These are phyloP conservation scores for Cyberlindnera mrakii DNA, from an alignment of 805 yeast species.

Conservation along the genomic window DNA sequence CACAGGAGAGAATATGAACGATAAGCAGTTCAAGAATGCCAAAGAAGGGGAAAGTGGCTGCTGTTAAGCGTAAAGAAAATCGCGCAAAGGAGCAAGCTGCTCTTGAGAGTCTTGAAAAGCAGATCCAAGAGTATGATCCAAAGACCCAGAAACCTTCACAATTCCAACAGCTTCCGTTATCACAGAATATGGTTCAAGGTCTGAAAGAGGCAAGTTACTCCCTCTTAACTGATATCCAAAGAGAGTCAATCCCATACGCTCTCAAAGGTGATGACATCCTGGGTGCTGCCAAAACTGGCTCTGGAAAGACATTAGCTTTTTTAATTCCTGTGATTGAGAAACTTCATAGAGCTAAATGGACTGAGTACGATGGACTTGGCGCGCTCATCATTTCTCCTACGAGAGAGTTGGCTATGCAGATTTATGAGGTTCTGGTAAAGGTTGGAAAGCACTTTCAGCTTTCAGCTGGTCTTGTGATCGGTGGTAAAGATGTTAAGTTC, in stretches of 20 bases:
- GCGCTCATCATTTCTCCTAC: conserved; percentile 69
- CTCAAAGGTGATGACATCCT: conserved; percentile 85
- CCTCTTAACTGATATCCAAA: conserved; percentile 81
- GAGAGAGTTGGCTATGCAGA: conserved; percentile 67
- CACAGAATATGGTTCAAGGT: conserved; percentile 60
- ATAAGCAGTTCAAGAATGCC: conserved; percentile 25
- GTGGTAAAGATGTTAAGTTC: conserved; percentile 58
- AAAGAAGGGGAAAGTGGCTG: conserved; percentile 27
- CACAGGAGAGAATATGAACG: neutral
- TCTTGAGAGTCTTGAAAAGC: conserved; percentile 39
- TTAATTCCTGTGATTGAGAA: conserved; percentile 78
- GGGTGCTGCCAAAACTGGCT: conserved; percentile 95
- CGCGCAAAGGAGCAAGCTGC: conserved; percentile 32
- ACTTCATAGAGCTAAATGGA: conserved; percentile 37
- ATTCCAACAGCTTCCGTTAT: conserved; percentile 76
- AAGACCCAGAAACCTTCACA: conserved; percentile 33
- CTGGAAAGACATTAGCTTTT: conserved; percentile 92
- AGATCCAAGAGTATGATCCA: conserved; percentile 50
- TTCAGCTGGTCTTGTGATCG: conserved; percentile 59
- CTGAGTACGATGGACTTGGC: conserved; percentile 41
- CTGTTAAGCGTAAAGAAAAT: conserved; percentile 30
- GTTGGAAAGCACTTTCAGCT: conserved; percentile 58
- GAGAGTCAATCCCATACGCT: conserved; percentile 66
- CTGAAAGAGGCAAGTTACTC: conserved; percentile 73
- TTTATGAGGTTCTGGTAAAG: conserved; percentile 56